Base-by-base conservation (phyloP, 108 stramenopile genomes). In the Nitzschia putrida region DNA sequence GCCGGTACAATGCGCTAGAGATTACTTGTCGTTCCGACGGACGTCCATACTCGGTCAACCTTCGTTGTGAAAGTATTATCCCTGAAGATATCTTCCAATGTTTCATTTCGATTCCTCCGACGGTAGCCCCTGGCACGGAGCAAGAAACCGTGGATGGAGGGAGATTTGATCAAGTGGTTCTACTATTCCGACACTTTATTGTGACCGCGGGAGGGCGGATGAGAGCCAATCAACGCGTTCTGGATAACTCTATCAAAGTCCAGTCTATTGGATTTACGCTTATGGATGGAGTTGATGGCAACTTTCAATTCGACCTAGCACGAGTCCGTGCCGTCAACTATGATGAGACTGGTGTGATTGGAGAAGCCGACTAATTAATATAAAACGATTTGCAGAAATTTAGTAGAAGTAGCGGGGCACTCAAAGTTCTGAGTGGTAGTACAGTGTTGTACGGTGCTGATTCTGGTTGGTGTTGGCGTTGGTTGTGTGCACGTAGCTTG, bases 51-150 rank as follows among this genome's bases (percentile, higher is more conserved):
- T 86, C 89, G 3, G 66, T 90, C 29, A 90, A 91, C 66, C 61
- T 94, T 57, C 76, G 87, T 38, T 80, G 85, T 9, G 79, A 85
- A 54, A 83, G 77, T 22, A 85, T 82, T 52, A 85, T 94, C 76
- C 89, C 85, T 18, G 88, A 85, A 50, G 92, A 94, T 72, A 69
- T 94, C 61, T 94, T 85, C 65, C 92, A 90, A 68, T 82, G 84
- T 21, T 85, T 87, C 54, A 85, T 93, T 39, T 72, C 68, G 11
- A 52, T 81, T 29, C 80, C 80, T 7, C 68, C 72, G 3, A 72
- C 71, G 3, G 63, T 51, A 51, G 47, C 22, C 56, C 42, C 18
- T 11, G 72, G 51, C 52, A 16, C 57, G 9, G 25, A 22, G 12
- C 42, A 53, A 38, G 58, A 55, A 61, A 22, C 53, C 12, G 55